A percentile compares a stretch with the other conserved stretches of the same genome.
phyloP scores from a whole-genome alignment of 345 rosid species.

The Pistacia vera region DNA sequence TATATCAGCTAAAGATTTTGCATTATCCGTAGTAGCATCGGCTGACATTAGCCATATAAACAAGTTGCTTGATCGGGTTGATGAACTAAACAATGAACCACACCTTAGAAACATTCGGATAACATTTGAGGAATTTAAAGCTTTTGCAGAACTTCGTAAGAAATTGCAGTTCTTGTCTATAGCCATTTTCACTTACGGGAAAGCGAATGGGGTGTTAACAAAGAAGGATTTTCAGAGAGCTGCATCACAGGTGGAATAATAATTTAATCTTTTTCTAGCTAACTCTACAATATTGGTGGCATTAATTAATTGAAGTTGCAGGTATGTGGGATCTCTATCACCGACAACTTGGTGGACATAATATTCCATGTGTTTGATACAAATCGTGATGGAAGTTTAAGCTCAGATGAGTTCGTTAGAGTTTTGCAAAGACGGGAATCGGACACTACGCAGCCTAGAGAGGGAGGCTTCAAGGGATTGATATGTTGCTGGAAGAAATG shows the following conservation, averaged over 20 bases:
- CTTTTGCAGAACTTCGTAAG: constrained; percentile 57
- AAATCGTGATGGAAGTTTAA: constrained; percentile 50
- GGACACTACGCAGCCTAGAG: constrained; percentile 29
- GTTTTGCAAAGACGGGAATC: constrained; percentile 46
- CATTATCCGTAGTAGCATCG: constrained; percentile 65
- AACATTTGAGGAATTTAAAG: constrained; percentile 58
- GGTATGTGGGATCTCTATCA: constrained; percentile 58
- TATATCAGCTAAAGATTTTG: constrained; percentile 68
- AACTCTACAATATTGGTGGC: not conserved
- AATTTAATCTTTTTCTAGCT: no score
- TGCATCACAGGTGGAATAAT: constrained; percentile 48
- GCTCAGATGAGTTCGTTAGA: constrained; percentile 59
- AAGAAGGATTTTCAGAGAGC: constrained; percentile 72
- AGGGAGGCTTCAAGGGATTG: constrained; percentile 36
- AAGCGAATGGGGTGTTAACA: constrained; percentile 53
- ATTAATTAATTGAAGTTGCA: constrained; percentile 9
- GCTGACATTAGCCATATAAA: constrained; percentile 57
- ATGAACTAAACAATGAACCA: constrained; percentile 38
- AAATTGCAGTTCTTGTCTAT: constrained; percentile 53
- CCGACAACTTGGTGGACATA: constrained; percentile 49
- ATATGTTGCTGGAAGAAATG: constrained; percentile 43
- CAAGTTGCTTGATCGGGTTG: constrained; percentile 56
- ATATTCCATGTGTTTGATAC: constrained; percentile 63
- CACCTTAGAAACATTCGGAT: constrained; percentile 37
- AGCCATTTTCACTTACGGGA: constrained; percentile 68